Conservation (phyloP, 768 basidiomycete species). For the Mycena albidolilacea region DNA sequence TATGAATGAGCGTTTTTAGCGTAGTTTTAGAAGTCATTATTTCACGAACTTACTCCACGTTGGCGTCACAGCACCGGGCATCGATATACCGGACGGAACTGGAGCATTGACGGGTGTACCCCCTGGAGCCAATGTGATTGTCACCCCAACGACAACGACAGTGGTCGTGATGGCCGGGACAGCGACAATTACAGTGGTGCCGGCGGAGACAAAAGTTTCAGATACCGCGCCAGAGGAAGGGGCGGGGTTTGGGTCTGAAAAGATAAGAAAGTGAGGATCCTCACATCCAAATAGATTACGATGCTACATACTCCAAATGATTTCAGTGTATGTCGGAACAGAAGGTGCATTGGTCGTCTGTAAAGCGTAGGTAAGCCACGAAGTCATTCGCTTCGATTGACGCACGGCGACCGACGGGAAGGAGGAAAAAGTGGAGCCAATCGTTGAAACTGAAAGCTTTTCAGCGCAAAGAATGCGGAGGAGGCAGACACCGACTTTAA, state of each 20-base stretch:
- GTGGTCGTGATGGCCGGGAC: slow-evolving; percentile 13
- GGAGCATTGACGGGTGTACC: slow-evolving; percentile 22
- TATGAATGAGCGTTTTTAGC: slow-evolving; percentile 1
- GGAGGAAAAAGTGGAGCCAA: slow-evolving; percentile 35
- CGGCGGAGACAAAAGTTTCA: slow-evolving; percentile 19
- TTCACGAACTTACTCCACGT: slow-evolving; percentile 12
- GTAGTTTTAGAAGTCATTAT: not conserved
- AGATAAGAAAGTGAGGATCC: not conserved
- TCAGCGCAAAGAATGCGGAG: not conserved
- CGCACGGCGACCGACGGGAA: not conserved
- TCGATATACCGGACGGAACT: not conserved
- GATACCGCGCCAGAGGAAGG: slow-evolving; percentile 14
- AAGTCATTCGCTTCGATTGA: too few species aligned
- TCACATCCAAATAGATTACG: too few species aligned
- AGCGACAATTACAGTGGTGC: not conserved
- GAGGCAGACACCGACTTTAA: slow-evolving; percentile 17
- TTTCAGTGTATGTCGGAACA: slow-evolving; percentile 13
- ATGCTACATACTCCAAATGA: slow-evolving; percentile 24
- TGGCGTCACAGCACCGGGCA: slow-evolving; percentile 13
- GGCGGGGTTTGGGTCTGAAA: slow-evolving; percentile 25
- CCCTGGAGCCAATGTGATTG: slow-evolving; percentile 21
- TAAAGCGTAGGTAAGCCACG: too few species aligned
- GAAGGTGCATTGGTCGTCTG: slow-evolving; percentile 16
- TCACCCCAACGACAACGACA: not conserved
- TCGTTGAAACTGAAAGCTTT: slow-evolving; percentile 26